A percentile compares a stretch with the other conserved stretches of the same genome.
phyloP scores from a whole-genome alignment of 306 rosid species.

The Trifolium subterraneum region DNA sequence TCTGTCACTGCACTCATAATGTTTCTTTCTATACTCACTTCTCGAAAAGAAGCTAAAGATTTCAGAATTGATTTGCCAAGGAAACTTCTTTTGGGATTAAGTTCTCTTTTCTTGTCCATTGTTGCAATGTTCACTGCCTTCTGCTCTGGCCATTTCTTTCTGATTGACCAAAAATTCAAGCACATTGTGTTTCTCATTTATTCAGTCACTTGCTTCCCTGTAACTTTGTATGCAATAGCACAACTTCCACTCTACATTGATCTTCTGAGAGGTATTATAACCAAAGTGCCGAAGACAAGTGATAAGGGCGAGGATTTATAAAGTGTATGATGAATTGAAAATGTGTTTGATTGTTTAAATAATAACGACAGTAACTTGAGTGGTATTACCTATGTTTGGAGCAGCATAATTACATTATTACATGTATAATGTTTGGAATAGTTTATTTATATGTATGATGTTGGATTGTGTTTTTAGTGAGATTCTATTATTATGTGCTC shows the following conservation, averaged over 20 bases:
- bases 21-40: constrained; percentile 60
- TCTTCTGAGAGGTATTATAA: constrained; percentile 45
- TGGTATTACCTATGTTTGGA: not conserved
- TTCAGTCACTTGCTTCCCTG: constrained; percentile 46
- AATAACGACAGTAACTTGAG: not conserved
- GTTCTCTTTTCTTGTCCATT: constrained; percentile 57
- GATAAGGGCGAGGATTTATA: not conserved
- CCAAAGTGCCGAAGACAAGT: constrained; percentile 39
- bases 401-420: not conserved
- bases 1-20: constrained; percentile 59
- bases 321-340: not conserved
- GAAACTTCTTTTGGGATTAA: constrained; percentile 50
- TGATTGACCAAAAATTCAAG: constrained; percentile 40
- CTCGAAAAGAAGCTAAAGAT: constrained; percentile 52
- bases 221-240: constrained; percentile 49
- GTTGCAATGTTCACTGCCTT: constrained; percentile 51
- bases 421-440: not conserved
- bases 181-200: constrained; percentile 44
- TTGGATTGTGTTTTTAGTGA: not conserved
- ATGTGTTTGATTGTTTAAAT: not conserved
- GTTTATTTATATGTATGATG: not conserved
- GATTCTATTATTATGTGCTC: not conserved
- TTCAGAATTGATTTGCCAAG: constrained; percentile 48
- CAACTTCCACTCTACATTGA: constrained; percentile 60
- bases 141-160: constrained; percentile 54